These are phyloP conservation scores for Ordospora pajunii DNA, from an alignment of 371 early-diverging fungal species.

Conservation along the genomic window DNA sequence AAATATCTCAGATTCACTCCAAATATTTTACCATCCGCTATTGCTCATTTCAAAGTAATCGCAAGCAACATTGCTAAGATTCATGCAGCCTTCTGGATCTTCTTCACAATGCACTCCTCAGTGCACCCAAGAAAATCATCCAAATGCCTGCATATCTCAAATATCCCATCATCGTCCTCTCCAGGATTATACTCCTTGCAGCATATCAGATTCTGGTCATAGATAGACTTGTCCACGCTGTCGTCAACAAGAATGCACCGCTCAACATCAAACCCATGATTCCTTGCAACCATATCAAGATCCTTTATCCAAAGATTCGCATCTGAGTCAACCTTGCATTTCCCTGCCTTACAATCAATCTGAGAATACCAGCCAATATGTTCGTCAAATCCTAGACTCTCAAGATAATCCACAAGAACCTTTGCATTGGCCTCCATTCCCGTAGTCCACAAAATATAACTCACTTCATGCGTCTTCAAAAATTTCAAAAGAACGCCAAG, in stretches of 20 bases:
- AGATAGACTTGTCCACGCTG: conserved; percentile 28
- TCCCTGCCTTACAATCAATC: conserved; percentile 30
- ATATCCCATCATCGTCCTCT: not conserved
- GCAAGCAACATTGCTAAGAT: no score
- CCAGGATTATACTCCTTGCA: not conserved
- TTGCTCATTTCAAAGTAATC: no score
- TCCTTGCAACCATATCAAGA: conserved; percentile 23
- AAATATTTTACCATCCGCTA: no score
- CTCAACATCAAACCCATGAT: conserved; percentile 22
- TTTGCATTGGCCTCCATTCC: conserved; percentile 49
- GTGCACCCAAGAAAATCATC: not conserved
- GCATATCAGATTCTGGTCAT: conserved; percentile 29
- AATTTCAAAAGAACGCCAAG: conserved; percentile 27
- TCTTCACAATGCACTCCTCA: not conserved
- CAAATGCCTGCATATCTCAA: not conserved
- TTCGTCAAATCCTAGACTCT: conserved; percentile 27
- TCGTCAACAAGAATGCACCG: conserved; percentile 49
- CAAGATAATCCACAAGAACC: conserved; percentile 20
- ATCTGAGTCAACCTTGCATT: conserved; percentile 1
- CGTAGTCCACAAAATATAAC: conserved; percentile 55
- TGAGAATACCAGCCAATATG: conserved; percentile 10
- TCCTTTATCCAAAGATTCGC: conserved; percentile 40
- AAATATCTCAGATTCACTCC: no score
- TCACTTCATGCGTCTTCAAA: conserved; percentile 30
- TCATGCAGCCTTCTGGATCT: not conserved